Base-by-base conservation (phyloP, 129 eudicot genomes). In the Gnaphalium uliginosum region DNA sequence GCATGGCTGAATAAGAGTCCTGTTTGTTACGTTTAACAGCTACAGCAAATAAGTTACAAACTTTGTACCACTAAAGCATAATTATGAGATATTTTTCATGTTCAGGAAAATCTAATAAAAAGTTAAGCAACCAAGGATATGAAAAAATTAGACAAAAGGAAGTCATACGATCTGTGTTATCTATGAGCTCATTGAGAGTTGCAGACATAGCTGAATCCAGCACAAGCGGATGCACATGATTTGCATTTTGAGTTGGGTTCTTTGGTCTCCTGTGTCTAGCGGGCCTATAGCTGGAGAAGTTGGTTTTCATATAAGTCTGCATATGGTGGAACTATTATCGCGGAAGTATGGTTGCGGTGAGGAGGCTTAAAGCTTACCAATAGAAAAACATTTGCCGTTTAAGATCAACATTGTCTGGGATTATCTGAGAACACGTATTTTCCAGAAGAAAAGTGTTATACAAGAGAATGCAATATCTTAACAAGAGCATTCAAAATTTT, bases 361-460 rank as follows among this genome's bases (percentile, higher is more conserved):
- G 58, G 27, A 17, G 29, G 29, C 15, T 22, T 23, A 50, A 73
- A 66, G 69, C 86, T 78, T 81, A 94, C 99, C 97, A 84, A 71
- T 75, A 81, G 79, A 83, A 85, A 73, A 95, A 87, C 14, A 87
- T 86, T 72, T 89, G 87, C 68, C 74, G 87, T 85, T 83, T 84
- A 50, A 92, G 94, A 79, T 91, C 97, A 83, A 84, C 88, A 71
- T 89, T 95, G 71, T 85, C 96, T 7, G 87, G 84, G 64, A 82
- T 79, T 69, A 81, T 72, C 99, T 91, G 90, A 72, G 48, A 10
- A 51, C 54, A 73, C 54, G 53, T 23, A 81, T 68, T 78, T 72
- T 43, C 24, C 72, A 71, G 57, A 26, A 77, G 33, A 54, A 1
- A 48, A 51, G 66, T 48, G 76, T 48, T 51, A 50, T 26, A 71